Percentiles rank a stretch among this genome's conserved stretches.
Evolutionary conservation across 2,329 filamentous ascomycete species (phyloP).

Genomic region (Fusarium sublunatum): DNA sequence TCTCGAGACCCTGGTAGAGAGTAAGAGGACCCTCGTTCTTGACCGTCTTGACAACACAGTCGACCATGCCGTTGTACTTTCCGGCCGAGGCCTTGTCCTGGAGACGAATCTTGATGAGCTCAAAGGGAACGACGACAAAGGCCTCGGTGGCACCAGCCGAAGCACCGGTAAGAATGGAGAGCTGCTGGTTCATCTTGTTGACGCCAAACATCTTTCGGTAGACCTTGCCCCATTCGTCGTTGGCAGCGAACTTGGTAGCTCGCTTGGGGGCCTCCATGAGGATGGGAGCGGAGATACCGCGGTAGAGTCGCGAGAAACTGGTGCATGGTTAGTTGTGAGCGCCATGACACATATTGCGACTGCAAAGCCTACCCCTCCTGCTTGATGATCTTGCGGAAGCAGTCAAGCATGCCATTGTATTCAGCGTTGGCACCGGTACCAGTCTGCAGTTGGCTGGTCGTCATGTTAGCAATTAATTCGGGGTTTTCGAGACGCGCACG

Average conservation of each 20-base stretch:
- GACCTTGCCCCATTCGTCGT: conserved; percentile 97
- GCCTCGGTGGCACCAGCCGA: conserved; percentile 95
- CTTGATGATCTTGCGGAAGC: conserved; percentile 95
- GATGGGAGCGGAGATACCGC: conserved; percentile 94
- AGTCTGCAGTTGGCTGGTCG: conserved; percentile 83
- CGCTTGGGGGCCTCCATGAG: conserved; percentile 96
- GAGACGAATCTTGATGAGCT: conserved; percentile 97
- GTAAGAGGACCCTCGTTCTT: conserved; percentile 85
- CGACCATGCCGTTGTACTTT: conserved; percentile 85
- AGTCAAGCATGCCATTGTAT: conserved; percentile 98
- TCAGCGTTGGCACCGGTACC: conserved; percentile 79
- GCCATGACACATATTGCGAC: conserved; percentile 12
- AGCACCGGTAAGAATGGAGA: conserved; percentile 93
- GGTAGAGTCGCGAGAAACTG: conserved; percentile 90
- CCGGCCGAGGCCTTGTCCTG: conserved; percentile 94
- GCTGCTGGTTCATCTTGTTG: conserved; percentile 87
- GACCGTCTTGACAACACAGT: conserved; percentile 84
- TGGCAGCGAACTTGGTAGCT: conserved; percentile 98
- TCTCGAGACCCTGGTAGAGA: conserved; percentile 96
- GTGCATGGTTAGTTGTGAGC: conserved; percentile 32
- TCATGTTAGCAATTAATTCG: conserved; percentile 37
- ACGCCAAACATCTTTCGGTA: conserved; percentile 89
- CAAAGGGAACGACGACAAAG: conserved; percentile 97
- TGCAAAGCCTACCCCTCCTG: conserved; percentile 81
- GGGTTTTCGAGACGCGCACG: conserved; percentile 24